Evolutionary conservation across 2,329 filamentous ascomycete genomes (phyloP).

Genomic region (Colletotrichum tanaceti): DNA sequence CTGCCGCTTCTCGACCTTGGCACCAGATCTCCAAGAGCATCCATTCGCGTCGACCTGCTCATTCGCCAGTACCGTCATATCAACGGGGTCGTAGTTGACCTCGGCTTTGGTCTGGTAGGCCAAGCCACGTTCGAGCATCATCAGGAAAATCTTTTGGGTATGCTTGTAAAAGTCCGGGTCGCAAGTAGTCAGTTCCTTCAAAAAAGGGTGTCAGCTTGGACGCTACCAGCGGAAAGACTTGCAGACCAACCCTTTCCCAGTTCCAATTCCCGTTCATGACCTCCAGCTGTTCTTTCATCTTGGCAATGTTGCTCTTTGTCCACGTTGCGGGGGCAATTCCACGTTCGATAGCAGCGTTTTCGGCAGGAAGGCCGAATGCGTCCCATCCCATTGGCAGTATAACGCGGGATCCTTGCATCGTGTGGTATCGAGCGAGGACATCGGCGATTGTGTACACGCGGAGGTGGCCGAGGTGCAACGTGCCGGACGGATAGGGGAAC

Average conservation of each 20-base stretch:
- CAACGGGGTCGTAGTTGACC: slow-evolving; percentile 91
- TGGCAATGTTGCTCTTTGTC: slow-evolving; percentile 83
- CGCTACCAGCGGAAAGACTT: slow-evolving; percentile 13
- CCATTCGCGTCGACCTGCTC: slow-evolving; percentile 92
- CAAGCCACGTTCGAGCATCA: slow-evolving; percentile 77
- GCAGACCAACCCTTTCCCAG: slow-evolving; percentile 77
- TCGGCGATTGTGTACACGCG: slow-evolving; percentile 93
- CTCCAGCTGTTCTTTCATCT: slow-evolving; percentile 85
- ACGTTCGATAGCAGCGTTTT: slow-evolving; percentile 89
- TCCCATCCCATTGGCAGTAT: slow-evolving; percentile 96
- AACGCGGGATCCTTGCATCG: slow-evolving; percentile 79
- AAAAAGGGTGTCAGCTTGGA: slow-evolving; percentile 27
- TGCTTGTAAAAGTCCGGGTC: slow-evolving; percentile 89
- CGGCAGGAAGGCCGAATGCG: slow-evolving; percentile 88
- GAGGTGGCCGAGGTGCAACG: slow-evolving; percentile 86
- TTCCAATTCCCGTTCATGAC: slow-evolving; percentile 86
- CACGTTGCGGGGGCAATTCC: slow-evolving; percentile 81
- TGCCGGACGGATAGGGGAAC: slow-evolving; percentile 93
- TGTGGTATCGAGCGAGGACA: slow-evolving; percentile 80
- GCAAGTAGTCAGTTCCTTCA: slow-evolving; percentile 84
- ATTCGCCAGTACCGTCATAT: slow-evolving; percentile 90
- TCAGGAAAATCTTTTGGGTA: slow-evolving; percentile 86
- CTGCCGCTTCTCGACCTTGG: slow-evolving; percentile 81
- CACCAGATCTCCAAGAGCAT: slow-evolving; percentile 87
- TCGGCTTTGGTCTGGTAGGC: slow-evolving; percentile 86